These are phyloP conservation scores for Penicillium canescens DNA, from an alignment of 495 filamentous ascomycete genomes.

Conservation along the genomic window DNA sequence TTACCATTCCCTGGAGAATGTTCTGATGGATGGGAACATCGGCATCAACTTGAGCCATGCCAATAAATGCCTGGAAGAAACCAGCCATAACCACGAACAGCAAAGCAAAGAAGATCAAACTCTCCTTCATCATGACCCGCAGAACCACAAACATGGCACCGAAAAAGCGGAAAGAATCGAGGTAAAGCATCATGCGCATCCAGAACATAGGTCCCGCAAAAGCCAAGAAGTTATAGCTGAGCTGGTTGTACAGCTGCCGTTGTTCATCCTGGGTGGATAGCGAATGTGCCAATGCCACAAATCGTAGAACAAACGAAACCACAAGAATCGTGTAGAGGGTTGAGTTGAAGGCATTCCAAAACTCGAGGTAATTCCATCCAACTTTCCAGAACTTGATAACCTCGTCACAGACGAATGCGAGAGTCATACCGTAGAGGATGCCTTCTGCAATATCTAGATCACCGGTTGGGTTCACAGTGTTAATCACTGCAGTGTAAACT, in stretches of 20 bases:
- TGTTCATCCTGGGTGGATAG: conserved; percentile 44
- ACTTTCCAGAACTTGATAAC: conserved; percentile 87
- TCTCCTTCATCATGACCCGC: conserved; percentile 99
- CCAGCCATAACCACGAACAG: conserved; percentile 82
- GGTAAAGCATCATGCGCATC: conserved; percentile 87
- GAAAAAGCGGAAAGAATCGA: conserved; percentile 94
- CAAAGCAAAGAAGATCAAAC: conserved; percentile 95
- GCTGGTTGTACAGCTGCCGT: conserved; percentile 67
- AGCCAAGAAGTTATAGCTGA: conserved; percentile 90
- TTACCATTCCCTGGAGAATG: conserved; percentile 88
- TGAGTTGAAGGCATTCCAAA: conserved; percentile 94
- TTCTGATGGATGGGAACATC: conserved; percentile 61
- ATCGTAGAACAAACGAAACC: conserved; percentile 72
- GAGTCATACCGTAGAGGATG: conserved; percentile 85
- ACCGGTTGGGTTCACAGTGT: conserved; percentile 77
- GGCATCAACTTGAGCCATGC: conserved; percentile 80
- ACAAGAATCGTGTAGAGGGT: conserved; percentile 76
- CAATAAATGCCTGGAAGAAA: conserved; percentile 94
- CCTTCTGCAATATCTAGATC: conserved; percentile 85
- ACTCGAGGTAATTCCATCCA: conserved; percentile 81
- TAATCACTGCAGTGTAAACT: conserved; percentile 88
- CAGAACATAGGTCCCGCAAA: conserved; percentile 97
- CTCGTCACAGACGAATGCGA: conserved; percentile 93
- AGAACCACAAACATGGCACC: conserved; percentile 96
- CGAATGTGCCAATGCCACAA: conserved; percentile 72